Percentiles rank a stretch among this genome's conserved stretches.
These are phyloP conservation scores for Fragaria ananassa DNA, from an alignment of 306 rosid genomes.

Conservation along the genomic window DNA sequence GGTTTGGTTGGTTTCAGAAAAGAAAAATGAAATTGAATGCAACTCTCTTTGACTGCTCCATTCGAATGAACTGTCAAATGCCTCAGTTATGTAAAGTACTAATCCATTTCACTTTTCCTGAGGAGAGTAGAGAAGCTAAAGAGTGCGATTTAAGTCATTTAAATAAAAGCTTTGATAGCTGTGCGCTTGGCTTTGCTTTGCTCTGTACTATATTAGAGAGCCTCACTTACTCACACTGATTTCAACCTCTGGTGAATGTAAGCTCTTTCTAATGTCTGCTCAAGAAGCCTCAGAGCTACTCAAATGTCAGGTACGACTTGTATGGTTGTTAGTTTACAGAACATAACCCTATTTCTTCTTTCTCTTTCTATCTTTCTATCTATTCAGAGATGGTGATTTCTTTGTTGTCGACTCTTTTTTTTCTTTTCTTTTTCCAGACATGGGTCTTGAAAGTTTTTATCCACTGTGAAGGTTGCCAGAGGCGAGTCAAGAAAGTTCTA, in stretches of 20 bases:
- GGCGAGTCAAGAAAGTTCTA: conserved; percentile 76
- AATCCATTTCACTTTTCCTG: neutral
- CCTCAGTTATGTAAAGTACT: neutral
- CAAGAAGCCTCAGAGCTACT: conserved; percentile 35
- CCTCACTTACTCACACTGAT: conserved; percentile 22
- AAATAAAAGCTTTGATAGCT: conserved; percentile 22
- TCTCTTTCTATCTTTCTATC: neutral
- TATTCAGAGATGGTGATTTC: neutral
- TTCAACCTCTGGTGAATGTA: neutral
- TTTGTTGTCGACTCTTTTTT: neutral
- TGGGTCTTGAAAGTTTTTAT: conserved; percentile 77
- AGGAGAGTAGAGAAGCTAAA: neutral
- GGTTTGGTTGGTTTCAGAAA: conserved; percentile 1
- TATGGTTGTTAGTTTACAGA: neutral
- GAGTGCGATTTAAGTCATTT: conserved; percentile 37
- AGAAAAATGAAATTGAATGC: neutral
- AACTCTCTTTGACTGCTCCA: neutral
- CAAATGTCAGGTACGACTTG: conserved; percentile 44
- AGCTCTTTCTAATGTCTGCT: conserved; percentile 37
- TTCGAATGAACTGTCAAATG: neutral
- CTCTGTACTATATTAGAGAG: conserved; percentile 7
- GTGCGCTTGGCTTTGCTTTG: conserved; percentile 23
- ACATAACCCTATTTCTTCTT: neutral
- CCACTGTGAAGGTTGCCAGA: conserved; percentile 88
- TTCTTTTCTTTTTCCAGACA: conserved; percentile 33